phyloP scores from a whole-genome alignment of 2,329 filamentous ascomycete species.

The Cyphellophora europaea region DNA sequence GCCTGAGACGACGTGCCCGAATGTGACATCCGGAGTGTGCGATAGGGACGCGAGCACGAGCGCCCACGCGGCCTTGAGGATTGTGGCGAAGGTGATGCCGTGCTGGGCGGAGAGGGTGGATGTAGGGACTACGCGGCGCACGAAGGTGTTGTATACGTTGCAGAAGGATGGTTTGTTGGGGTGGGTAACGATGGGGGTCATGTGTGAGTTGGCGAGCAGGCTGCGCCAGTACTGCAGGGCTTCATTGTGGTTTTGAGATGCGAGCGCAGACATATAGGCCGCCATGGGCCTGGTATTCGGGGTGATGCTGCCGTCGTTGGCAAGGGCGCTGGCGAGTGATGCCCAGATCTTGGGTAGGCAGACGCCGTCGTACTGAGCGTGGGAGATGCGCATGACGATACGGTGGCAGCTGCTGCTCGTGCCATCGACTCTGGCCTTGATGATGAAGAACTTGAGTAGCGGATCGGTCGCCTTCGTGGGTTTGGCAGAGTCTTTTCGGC shows the following conservation, averaged over 20 bases:
- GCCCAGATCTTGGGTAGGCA: slow-evolving; percentile 53
- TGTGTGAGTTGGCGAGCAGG: no score
- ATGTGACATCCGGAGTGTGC: slow-evolving; percentile 47
- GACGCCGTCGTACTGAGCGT: slow-evolving; percentile 62
- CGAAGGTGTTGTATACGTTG: slow-evolving; percentile 33
- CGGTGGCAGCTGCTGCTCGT: slow-evolving; percentile 54
- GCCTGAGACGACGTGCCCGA: slow-evolving; percentile 57
- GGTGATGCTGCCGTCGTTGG: slow-evolving; percentile 26
- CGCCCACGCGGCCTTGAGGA: slow-evolving; percentile 59
- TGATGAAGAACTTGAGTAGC: no score
- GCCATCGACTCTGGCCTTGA: no score
- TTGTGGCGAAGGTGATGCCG: slow-evolving; percentile 53
- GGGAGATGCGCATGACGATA: slow-evolving; percentile 51
- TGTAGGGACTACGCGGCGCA: no score
- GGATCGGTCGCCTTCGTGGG: no score
- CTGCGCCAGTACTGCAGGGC: slow-evolving; percentile 57
- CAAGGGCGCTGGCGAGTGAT: slow-evolving; percentile 39
- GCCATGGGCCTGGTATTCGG: no score
- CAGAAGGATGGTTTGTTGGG: no score
- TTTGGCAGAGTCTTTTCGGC: no score
- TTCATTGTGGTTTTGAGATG: no score
- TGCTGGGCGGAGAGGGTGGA: slow-evolving; percentile 37
- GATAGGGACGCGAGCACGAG: slow-evolving; percentile 50
- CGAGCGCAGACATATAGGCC: no score
- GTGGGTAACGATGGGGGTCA: no score